Evolutionary conservation across 495 filamentous ascomycete species (phyloP).

Genomic region (Stereocaulon alpinum): DNA sequence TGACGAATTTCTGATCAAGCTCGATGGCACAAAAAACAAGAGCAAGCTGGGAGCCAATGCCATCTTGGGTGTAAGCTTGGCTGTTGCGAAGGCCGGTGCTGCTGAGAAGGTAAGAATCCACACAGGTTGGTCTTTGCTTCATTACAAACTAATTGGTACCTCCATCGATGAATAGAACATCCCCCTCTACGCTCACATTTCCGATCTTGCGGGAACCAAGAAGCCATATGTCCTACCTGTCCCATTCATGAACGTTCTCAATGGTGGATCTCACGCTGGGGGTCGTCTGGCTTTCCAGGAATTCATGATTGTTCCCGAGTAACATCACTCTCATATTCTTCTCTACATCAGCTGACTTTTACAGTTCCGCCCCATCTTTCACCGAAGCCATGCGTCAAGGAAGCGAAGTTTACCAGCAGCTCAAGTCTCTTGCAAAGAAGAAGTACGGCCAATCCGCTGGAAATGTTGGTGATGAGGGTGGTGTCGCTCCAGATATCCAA

Average conservation of each 20-base stretch:
- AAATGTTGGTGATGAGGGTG: constrained; percentile 96
- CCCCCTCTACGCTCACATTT: constrained; percentile 95
- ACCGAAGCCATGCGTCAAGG: constrained; percentile 92
- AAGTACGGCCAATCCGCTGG: constrained; percentile 98
- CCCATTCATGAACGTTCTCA: constrained; percentile 99
- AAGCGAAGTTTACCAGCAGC: constrained; percentile 93
- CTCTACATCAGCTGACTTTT: constrained; percentile 13
- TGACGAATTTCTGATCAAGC: constrained; percentile 89
- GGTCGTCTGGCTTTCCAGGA: constrained; percentile 99
- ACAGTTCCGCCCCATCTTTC: constrained; percentile 65
- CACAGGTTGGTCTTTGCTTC: not conserved
- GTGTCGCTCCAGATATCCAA: constrained; percentile 98
- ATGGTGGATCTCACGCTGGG: constrained; percentile 98
- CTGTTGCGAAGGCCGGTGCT: constrained; percentile 94
- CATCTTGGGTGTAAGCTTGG: constrained; percentile 92
- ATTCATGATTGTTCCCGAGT: constrained; percentile 96
- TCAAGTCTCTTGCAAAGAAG: constrained; percentile 97
- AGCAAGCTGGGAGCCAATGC: constrained; percentile 96
- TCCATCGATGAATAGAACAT: constrained; percentile 43
- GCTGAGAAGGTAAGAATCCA: constrained; percentile 61
- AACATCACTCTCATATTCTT: not conserved
- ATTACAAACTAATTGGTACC: not conserved
- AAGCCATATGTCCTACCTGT: constrained; percentile 99
- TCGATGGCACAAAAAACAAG: constrained; percentile 97
- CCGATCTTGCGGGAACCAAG: constrained; percentile 97